A percentile compares a stretch with the other conserved stretches of the same genome.
Conservation (phyloP, 139 green algal genomes). For the Edaphochlamys debaryana region DNA sequence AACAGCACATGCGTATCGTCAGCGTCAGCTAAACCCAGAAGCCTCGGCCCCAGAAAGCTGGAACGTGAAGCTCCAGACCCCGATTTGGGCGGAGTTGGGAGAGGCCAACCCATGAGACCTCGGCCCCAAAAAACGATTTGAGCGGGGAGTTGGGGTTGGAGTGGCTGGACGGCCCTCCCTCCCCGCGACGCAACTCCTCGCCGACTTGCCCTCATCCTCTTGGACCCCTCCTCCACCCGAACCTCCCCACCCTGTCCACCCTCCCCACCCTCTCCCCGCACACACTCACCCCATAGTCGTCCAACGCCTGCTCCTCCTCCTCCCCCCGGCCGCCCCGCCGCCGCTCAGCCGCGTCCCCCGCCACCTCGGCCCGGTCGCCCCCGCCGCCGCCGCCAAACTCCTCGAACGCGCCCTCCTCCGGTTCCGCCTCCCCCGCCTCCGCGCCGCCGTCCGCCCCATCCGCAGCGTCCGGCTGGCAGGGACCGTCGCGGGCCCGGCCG, state of each 20-base stretch:
- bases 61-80: too few relatives aligned
- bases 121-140: too few relatives aligned
- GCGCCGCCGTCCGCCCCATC: background rate
- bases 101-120: too few relatives aligned
- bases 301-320: slow-evolving; percentile 36
- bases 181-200: too few relatives aligned
- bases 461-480: background rate
- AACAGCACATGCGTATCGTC: too few relatives aligned
- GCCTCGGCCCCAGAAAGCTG: too few relatives aligned
- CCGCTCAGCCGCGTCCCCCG: slow-evolving; percentile 17
- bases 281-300: slow-evolving; percentile 49
- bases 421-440: slow-evolving; percentile 40
- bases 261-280: background rate
- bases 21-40: too few relatives aligned
- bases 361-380: slow-evolving; percentile 57
- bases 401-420: slow-evolving; percentile 30
- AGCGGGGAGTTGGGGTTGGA: too few relatives aligned
- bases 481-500: background rate
- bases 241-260: background rate
- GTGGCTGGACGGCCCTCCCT: too few relatives aligned
- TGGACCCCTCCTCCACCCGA: too few relatives aligned
- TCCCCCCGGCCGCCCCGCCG: slow-evolving; percentile 37
- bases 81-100: too few relatives aligned
- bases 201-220: too few relatives aligned
- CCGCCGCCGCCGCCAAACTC: slow-evolving; percentile 45